Evolutionary conservation across 257 asterid genomes (phyloP), one percentile per base, ranked within the genome.

Genomic region (Ophiorrhiza pumila): DNA sequence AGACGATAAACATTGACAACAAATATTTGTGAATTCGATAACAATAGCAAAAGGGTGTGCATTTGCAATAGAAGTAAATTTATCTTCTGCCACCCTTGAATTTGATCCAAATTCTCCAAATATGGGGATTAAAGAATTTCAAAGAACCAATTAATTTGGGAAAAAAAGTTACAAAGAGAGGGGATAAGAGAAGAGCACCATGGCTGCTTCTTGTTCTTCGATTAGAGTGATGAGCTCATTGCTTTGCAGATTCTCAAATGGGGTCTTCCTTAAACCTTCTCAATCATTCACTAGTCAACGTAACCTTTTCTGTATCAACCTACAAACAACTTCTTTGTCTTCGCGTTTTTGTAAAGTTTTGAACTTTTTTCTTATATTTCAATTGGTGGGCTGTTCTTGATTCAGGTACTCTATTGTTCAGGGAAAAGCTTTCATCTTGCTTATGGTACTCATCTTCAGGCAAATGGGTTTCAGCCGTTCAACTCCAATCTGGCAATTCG

Each of bases 161-260:
- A 34, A 64, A 13, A 31, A 35, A 22, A 17, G 57, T 47, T 34
- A 13, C 35, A 67, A 34, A 65, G n/a, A 43, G 47, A 37, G 49
- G 35, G 6, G 47, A 15, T 15, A 6, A 2, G 41, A 65, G 20
- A 60, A 15, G 50, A 45, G 59, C 72, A 76, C 70, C 76, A 85
- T 79, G 86, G 77, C 76, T 31, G 70, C 89, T 75, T 83, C 89
- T 61, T n/a, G n/a, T n/a, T 66, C 85, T 69, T 70, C 91, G 78
- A 20, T 86, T 53, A 82, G 87, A 80, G 88, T 77, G 68, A 72
- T 87, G 43, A 86, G 96, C 68, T 81, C 95, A 68, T 42, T 85
- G 31, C 78, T 90, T 66, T 57, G 79, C 85, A 89, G 87, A 83
- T 77, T 86, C 79, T 84, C 95, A 17, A 81, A 77, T 83, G 88